Evolutionary conservation across 352 stramenopile genomes (phyloP).

Genomic region (Halophytophthora batemanensis): DNA sequence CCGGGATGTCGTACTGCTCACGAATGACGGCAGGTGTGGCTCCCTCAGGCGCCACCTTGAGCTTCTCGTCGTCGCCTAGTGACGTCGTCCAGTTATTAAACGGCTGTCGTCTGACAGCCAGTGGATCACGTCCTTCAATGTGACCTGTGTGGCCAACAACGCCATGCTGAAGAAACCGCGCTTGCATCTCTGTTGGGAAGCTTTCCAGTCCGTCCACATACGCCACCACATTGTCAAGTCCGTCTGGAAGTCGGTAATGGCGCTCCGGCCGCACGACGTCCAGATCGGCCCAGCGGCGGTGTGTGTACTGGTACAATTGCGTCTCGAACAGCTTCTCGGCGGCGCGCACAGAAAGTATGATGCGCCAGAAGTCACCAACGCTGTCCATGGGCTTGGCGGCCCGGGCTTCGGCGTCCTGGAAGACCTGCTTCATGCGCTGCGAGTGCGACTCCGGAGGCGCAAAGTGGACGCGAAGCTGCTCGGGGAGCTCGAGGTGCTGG

Average conservation of each 20-base stretch:
- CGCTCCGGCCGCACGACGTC: slow-evolving; percentile 42
- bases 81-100: slow-evolving; percentile 1
- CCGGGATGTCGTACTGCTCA: slow-evolving; percentile 57
- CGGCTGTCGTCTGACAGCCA: slow-evolving; percentile 26
- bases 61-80: slow-evolving; percentile 1
- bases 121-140: slow-evolving; percentile 29
- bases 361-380: slow-evolving; percentile 43
- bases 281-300: slow-evolving; percentile 21
- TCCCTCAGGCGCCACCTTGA: slow-evolving; percentile 15
- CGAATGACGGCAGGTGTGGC: slow-evolving; percentile 47
- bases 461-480: slow-evolving; percentile 42
- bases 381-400: slow-evolving; percentile 10
- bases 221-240: slow-evolving; percentile 36
- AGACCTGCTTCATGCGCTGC: slow-evolving; percentile 10
- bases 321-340: slow-evolving; percentile 57
- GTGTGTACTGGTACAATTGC: slow-evolving; percentile 46
- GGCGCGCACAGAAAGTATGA: slow-evolving; percentile 35
- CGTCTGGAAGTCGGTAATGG: slow-evolving; percentile 34
- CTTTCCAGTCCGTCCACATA: slow-evolving; percentile 72
- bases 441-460: slow-evolving; percentile 19
- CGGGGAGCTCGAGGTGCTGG: slow-evolving; percentile 27
- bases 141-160: neutral
- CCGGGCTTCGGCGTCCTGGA: slow-evolving; percentile 11
- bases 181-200: slow-evolving; percentile 67
- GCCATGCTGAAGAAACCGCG: slow-evolving; percentile 36